Evolutionary conservation across 139 green algal species (phyloP).

Genomic region (Parachlorella kessleri): DNA sequence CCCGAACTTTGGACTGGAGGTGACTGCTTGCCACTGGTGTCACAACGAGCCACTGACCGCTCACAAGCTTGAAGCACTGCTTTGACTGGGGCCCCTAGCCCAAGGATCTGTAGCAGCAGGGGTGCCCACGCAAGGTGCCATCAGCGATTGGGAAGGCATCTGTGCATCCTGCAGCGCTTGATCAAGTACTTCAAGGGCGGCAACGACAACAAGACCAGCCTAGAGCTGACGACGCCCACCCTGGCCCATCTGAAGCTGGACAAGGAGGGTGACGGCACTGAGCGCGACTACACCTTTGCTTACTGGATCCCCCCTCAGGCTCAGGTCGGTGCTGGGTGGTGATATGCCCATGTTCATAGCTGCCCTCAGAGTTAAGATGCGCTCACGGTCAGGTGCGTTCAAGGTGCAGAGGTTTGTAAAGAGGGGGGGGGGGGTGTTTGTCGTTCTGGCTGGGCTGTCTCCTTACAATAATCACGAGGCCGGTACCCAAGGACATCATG

Average conservation of each 20-base stretch:
- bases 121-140: background rate
- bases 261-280: background rate
- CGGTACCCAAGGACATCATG: background rate
- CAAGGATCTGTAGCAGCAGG: too few relatives aligned
- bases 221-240: conserved; percentile 29
- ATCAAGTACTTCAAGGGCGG: conserved; percentile 41
- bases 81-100: background rate
- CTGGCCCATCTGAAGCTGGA: conserved; percentile 23
- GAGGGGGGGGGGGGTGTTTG: too few relatives aligned
- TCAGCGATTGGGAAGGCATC: background rate
- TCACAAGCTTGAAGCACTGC: background rate
- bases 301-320: conserved; percentile 16
- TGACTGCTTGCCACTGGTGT: background rate
- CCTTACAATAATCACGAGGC: too few relatives aligned
- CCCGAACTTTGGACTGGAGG: too few relatives aligned
- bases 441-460: too few relatives aligned
- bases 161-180: conserved; percentile 2
- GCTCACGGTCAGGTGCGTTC: too few relatives aligned
- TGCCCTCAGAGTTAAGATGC: too few relatives aligned
- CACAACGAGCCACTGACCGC: background rate
- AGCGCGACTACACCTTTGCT: conserved; percentile 17
- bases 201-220: conserved; percentile 1
- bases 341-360: background rate
- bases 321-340: conserved; percentile 7
- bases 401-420: background rate